Base-by-base conservation (phyloP, 1,284 basidiomycete species). In the Cutaneotrichosporon cyanovorans region DNA sequence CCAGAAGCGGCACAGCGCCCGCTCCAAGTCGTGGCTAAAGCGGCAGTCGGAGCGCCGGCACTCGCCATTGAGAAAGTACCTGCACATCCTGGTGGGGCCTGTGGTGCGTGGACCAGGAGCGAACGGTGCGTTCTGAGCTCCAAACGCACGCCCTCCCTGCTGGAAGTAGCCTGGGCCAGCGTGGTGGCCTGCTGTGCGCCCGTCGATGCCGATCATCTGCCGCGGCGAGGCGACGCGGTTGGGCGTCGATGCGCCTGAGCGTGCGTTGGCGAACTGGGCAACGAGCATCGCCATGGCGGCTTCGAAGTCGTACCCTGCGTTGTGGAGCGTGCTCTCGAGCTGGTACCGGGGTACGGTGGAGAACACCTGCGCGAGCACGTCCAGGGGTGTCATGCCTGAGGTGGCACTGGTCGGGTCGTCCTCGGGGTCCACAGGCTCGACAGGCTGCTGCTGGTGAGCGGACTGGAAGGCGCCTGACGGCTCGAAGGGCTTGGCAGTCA, bases 1-100 rank as follows among this genome's bases (percentile, higher is more conserved):
- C 93, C 93, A 99, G 75, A 97, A 98, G 28, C 93, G 85, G 71
- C 90, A 97, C 19, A 96, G 72, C 1, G 92, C 92, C 35, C 89
- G 80, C 66, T 93, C 89, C 3, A 92, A 77, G 64, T 93, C 89
- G 65, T 93, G 87, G 58, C 86, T 93, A 75, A 97, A 99, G 50
- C 92, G 82, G 74, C 95, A 98, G 73, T 99, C 93, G 42, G 89
- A 87, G 42, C 93, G 76, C 45, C 96, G 75, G 67, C 93, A 98
- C 71, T 97, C 92, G 16, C 95, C 95, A 7, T 89, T 88, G 31
- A 98, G 78, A 70, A 91, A 98, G 71, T 97, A 98, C 47, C 95
- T 78, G 68, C 93, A 98, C 33, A 98, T 91, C 57, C 81, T 28
- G 9, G 50, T 80, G 20, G 77, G 75, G 47, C 76, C 80, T 32